Percentiles rank a stretch among this genome's conserved stretches.
phyloP scores from a whole-genome alignment of 495 filamentous ascomycete genomes.

The Lichenothelia convexa region DNA sequence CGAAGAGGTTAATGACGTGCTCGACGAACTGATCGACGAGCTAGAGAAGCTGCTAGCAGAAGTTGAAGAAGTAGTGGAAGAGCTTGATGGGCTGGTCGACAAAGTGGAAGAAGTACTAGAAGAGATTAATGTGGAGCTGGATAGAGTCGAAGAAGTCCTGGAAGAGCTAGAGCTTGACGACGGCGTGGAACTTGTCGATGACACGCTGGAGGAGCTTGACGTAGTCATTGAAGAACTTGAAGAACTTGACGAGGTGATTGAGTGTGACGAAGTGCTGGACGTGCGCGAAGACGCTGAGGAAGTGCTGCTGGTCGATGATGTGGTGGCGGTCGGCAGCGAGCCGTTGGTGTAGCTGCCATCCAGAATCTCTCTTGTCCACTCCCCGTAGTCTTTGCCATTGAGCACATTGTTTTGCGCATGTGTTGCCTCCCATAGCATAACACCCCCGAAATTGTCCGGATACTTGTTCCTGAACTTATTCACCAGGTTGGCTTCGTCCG shows the following conservation, averaged over 20 bases:
- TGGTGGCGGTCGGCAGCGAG: not conserved
- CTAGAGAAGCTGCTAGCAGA: not conserved
- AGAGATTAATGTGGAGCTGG: not conserved
- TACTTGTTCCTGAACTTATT: slow-evolving; percentile 30
- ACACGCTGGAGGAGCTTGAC: not conserved
- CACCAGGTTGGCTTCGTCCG: slow-evolving; percentile 31
- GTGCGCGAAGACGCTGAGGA: not conserved
- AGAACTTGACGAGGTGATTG: not conserved
- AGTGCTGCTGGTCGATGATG: not conserved
- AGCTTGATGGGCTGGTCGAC: not conserved
- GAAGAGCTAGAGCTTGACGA: not conserved
- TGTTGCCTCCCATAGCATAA: slow-evolving; percentile 59
- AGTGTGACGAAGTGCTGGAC: not conserved
- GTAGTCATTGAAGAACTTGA: too few relatives aligned
- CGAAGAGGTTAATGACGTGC: not conserved
- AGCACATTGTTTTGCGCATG: slow-evolving; percentile 29
- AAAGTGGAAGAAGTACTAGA: not conserved
- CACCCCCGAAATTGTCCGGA: slow-evolving; percentile 41
- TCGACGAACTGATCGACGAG: not conserved
- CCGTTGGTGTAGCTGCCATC: not conserved
- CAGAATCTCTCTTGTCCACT: slow-evolving; percentile 28
- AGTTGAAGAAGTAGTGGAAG: not conserved
- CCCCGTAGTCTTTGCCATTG: slow-evolving; percentile 25
- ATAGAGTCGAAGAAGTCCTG: not conserved
- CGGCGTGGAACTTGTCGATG: not conserved